Evolutionary conservation across 2,329 filamentous ascomycete genomes (phyloP), one percentile per base, ranked within the genome.

Genomic region (Polychaeton citri): DNA sequence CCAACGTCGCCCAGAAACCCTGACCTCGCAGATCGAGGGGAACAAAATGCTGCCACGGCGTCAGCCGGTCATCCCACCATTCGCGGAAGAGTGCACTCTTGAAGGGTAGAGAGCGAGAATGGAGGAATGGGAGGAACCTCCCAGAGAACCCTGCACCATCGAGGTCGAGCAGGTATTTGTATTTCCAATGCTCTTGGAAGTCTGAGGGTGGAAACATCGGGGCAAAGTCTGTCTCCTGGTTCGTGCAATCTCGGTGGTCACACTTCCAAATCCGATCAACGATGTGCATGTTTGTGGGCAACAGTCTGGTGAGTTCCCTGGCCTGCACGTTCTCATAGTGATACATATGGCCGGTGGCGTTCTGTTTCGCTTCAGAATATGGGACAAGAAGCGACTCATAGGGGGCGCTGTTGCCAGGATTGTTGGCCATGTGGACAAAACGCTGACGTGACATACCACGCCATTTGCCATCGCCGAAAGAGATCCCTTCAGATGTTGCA

Each of bases 1-100:
- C 72, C 36, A 87, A 58, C 0, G 78, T 83, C 42, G 74, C 76
- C 63, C 81, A 84, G 28, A 90, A 60, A 1, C 72, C 80, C 41
- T 86, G 80, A 15, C 81, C 74, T 3, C 83, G 70, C 2, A 79
- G 46, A 52, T 90, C 83, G 12, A 87, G 60, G 6, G 84, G 84
- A 2, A 88, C 77, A 48, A 85, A 90, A 53, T 92, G 83, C 31
- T 78, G 62, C 83, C 83, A 92, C 0, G 83, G 73, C 39, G 68
- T 71, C 12, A 90, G 59, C 5, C 84, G 72, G 34, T 78, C 75
- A 39, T 82, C 79, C 57, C 79, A 83, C 84, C 84, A 92, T 51
- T 84, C 76, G 17, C 75, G 71, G 57, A 87, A 88, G 5, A 88
- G 64, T 0, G 76, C 76, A 2, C 74, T 72, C 44, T 84, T 68